A percentile compares a stretch with the other conserved stretches of the same genome.
Conservation (phyloP, 176 grass and related monocot genomes). For the Bromus sterilis region DNA sequence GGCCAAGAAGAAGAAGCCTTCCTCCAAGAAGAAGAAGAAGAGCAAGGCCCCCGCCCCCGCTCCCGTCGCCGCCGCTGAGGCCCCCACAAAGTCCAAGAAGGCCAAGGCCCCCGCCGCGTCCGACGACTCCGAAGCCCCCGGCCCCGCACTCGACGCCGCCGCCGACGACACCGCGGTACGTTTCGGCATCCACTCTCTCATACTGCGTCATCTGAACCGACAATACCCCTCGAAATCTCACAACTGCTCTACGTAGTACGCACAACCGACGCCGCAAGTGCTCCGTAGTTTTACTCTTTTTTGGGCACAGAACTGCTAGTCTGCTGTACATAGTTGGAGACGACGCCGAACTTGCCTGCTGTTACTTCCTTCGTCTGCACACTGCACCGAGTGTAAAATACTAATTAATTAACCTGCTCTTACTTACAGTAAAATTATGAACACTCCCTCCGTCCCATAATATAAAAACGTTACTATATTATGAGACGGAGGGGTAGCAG, state of each 20-base stretch:
- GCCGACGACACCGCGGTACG: conserved; percentile 37
- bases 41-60: conserved; percentile 39
- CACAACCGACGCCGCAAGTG: neutral
- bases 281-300: neutral
- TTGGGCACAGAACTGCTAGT: too few relatives aligned
- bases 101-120: conserved; percentile 18
- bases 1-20: conserved; percentile 43
- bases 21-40: conserved; percentile 61
- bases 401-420: neutral
- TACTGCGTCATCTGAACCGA: neutral
- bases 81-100: conserved; percentile 19
- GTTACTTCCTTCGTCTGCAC: too few relatives aligned
- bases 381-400: too few relatives aligned
- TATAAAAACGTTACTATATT: too few relatives aligned
- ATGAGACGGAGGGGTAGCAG: too few relatives aligned
- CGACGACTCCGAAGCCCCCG: conserved; percentile 16
- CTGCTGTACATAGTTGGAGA: neutral
- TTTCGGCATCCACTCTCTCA: neutral
- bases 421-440: too few relatives aligned
- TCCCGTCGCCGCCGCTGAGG: conserved; percentile 29
- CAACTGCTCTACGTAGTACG: neutral
- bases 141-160: conserved; percentile 4
- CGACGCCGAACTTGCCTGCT: neutral
- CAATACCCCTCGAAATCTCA: neutral
- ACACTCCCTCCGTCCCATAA: too few relatives aligned